phyloP scores from a whole-genome alignment of 208 protist species.

The Sergeia podlipaevii region DNA sequence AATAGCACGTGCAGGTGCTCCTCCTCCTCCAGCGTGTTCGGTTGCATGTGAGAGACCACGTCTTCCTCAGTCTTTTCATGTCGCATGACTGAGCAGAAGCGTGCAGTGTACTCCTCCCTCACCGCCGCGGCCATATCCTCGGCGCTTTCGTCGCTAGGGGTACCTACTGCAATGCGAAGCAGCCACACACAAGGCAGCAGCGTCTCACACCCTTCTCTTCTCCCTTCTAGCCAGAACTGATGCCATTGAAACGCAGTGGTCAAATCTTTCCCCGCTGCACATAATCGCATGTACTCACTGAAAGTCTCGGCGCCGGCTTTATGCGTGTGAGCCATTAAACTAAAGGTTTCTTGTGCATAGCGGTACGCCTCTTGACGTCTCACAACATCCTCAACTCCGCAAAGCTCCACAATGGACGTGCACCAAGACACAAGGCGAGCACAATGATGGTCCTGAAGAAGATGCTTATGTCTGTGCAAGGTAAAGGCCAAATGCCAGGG shows the following conservation, averaged over 20 bases:
- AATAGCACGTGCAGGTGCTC: conserved; percentile 33
- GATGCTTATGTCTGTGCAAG: conserved; percentile 65
- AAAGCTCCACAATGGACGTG: conserved; percentile 58
- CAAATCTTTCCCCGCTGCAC: conserved; percentile 69
- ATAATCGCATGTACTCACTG: conserved; percentile 76
- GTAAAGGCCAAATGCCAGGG: conserved; percentile 78
- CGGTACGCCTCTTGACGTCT: conserved; percentile 69
- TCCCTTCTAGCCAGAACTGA: conserved; percentile 74
- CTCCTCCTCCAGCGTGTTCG: conserved; percentile 22
- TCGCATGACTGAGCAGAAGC: conserved; percentile 17
- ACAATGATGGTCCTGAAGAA: conserved; percentile 76
- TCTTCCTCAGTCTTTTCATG: conserved; percentile 8
- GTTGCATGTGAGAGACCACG: conserved; percentile 16
- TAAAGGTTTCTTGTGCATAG: conserved; percentile 78
- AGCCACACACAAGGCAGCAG: conserved; percentile 69
- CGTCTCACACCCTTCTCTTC: conserved; percentile 15
- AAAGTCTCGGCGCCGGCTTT: conserved; percentile 57
- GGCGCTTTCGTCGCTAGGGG: conserved; percentile 65
- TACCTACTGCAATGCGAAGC: conserved; percentile 40
- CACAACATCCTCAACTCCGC: no score
- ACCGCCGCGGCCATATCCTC: conserved; percentile 82
- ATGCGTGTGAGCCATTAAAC: conserved; percentile 64
- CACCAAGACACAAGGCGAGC: conserved; percentile 78
- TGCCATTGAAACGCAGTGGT: conserved; percentile 82
- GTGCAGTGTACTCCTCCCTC: conserved; percentile 47